Base-by-base conservation (phyloP, 23 red algal species). In the Agarophyton chilense region DNA sequence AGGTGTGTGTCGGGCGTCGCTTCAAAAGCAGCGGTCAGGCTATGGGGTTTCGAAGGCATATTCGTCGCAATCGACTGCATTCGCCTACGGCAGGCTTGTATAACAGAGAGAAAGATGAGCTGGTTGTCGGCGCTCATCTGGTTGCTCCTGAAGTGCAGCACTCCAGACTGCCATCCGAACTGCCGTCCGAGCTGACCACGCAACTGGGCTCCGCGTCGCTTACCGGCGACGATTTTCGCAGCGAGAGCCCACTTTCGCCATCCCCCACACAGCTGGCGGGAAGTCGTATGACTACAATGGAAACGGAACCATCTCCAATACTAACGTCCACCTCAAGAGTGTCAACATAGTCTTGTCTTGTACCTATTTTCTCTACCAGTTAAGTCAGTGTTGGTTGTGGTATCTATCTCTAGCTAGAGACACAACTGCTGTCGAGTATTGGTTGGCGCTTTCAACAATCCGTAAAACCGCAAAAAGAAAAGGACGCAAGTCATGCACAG, bases 91-190 rank as follows among this genome's bases (percentile, higher is more conserved):
- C 86, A 38, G 86, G 72, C 0, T 43, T 90, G 72, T 90, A 79
- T 38, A 67, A 61, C 44, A 66, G 86, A 46, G 86, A 90, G 14
- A 90, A 90, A 52, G 86, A 90, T 55, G 86, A 90, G 73, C 72
- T 90, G 35, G 72, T 90, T 50, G 73, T 90, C 42, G 86, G 86
- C 42, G 86, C 86, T 52, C 86, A 90, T 65, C 38, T 90, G 24
- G 34, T 90, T 26, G 73, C 62, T 46, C 86, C 86, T 14, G 64
- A 87, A 29, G 82, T 74, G 16, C 55, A 66, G 18, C 79, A 56
- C 28, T 39, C 56, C 24, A 74, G 68, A 29, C 38, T 74, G 16
- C 68, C 68, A 6, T 49, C 68, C 18, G 79, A 64, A 29, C 38
- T 74, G 16, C 68, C 68, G 21, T 49, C 68, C 18, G 79, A 64